These are phyloP conservation scores for Tephrocybe sp. DNA, from an alignment of 768 basidiomycete species.

Conservation along the genomic window DNA sequence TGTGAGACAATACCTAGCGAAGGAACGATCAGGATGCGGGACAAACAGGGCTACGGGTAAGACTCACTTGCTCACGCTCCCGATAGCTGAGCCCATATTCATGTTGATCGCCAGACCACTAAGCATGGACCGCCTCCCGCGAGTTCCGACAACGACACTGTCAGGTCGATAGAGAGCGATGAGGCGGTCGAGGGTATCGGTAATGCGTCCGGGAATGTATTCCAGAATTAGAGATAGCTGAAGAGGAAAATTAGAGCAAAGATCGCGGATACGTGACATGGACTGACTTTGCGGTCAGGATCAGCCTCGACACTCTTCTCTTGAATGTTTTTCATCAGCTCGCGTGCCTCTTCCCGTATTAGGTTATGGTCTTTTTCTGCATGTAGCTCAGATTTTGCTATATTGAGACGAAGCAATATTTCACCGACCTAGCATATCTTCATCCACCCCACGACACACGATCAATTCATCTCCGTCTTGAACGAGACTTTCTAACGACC, in stretches of 20 bases:
- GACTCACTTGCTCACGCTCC: conserved; percentile 49
- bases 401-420: neutral
- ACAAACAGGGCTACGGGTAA: neutral
- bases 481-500: conserved; percentile 83
- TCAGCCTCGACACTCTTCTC: conserved; percentile 79
- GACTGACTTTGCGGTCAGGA: conserved; percentile 66
- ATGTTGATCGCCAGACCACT: conserved; percentile 32
- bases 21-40: neutral
- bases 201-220: conserved; percentile 89
- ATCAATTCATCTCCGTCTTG: conserved; percentile 93
- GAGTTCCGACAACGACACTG: conserved; percentile 89
- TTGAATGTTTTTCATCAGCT: conserved; percentile 78
- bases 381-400: neutral
- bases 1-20: conserved; percentile 71
- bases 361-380: conserved; percentile 75
- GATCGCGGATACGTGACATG: neutral
- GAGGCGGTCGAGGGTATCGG: conserved; percentile 86
- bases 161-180: conserved; percentile 92
- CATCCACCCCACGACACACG: conserved; percentile 87
- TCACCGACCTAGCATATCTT: conserved; percentile 70
- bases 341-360: conserved; percentile 82
- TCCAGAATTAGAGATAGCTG: conserved; percentile 91
- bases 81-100: conserved; percentile 39
- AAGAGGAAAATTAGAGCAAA: neutral
- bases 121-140: conserved; percentile 57